Evolutionary conservation across 371 early-diverging fungal genomes (phyloP), one percentile per base, ranked within the genome.

Genomic region (Mortierella sp.): DNA sequence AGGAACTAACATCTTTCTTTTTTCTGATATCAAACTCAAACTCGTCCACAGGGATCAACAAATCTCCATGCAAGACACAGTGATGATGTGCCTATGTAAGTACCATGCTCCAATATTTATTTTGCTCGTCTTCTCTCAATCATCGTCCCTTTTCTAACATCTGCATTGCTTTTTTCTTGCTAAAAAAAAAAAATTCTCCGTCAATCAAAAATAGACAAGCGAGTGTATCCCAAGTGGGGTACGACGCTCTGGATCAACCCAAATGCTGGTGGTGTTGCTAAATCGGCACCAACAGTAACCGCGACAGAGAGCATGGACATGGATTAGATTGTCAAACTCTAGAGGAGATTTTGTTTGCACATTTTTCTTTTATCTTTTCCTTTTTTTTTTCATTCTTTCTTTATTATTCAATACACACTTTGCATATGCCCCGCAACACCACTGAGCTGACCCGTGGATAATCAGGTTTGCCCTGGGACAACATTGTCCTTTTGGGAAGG

Each of bases 211-310:
- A 60, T 58, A 72, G 72, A 97, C 85, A 98, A 98, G 87, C 90
- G 99, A 61, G 87, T 97, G 46, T 98, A 94, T 83, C 98, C 98
- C 68, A 97, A 96, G 82, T 94, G 94, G 94, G 90, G 87, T 72
- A 87, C 89, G 1, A 79, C 84, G 28, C 60, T 90, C 4, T 87
- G 83, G 82, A 66, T 75, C 61, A 75, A 75, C 68, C 74, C 62
- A 70, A 82, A 55, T 82, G 84, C 51, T 58, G 85, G 70, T 1
- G 62, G 57, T 26, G 26, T 43, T 3, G 57, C 55, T 16, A 50
- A 67, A 16, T 58, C 55, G 23, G 71, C 65, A 1, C 55, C 69
- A 26, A 50, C 64, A 16, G 29, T 57, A 30, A 62, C 48, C 47
- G 74, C 74, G 56, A 60, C 70, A 59, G 70, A 70, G 74, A 74